These are phyloP conservation scores for Torrubiellomyces zombiae DNA, from an alignment of 2,329 filamentous ascomycete genomes.

Conservation along the genomic window DNA sequence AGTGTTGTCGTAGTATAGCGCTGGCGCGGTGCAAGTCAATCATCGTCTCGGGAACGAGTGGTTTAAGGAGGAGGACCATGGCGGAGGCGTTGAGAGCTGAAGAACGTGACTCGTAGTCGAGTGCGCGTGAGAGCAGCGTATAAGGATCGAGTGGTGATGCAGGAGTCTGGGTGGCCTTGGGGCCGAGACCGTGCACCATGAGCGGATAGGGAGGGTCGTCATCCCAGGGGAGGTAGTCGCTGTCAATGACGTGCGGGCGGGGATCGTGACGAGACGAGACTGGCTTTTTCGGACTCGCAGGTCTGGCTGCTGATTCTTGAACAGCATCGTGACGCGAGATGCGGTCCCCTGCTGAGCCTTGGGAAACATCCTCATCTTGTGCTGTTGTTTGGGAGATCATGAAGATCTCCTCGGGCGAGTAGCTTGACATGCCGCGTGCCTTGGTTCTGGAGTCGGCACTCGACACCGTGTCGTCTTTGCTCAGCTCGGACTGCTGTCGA, in stretches of 20 bases:
- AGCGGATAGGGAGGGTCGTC: conserved; percentile 39
- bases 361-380: conserved; percentile 16
- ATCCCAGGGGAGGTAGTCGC: conserved; percentile 42
- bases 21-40: conserved; percentile 39
- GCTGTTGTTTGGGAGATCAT: conserved; percentile 30
- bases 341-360: conserved; percentile 7
- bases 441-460: conserved; percentile 24
- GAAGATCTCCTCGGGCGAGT: conserved; percentile 22
- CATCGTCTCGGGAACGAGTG: conserved; percentile 35
- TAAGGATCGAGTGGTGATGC: conserved; percentile 35
- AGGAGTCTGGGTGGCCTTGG: conserved; percentile 10
- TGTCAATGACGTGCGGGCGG: conserved; percentile 30
- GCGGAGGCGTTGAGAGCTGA: conserved; percentile 43
- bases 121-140: conserved; percentile 31
- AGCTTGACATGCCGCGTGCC: conserved; percentile 12
- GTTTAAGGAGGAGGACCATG: conserved; percentile 42
- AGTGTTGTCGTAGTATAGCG: conserved; percentile 42
- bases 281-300: conserved; percentile 12
- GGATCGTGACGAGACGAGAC: conserved; percentile 16
- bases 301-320: conserved; percentile 4
- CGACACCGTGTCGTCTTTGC: conserved; percentile 12
- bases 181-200: too few species aligned
- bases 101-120: conserved; percentile 38
- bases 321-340: background rate
- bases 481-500: conserved; percentile 12